A percentile compares a stretch with the other conserved stretches of the same genome.
Evolutionary conservation across 2,329 filamentous ascomycete genomes (phyloP).

Genomic region (Berkeleyomyces rouxiae): DNA sequence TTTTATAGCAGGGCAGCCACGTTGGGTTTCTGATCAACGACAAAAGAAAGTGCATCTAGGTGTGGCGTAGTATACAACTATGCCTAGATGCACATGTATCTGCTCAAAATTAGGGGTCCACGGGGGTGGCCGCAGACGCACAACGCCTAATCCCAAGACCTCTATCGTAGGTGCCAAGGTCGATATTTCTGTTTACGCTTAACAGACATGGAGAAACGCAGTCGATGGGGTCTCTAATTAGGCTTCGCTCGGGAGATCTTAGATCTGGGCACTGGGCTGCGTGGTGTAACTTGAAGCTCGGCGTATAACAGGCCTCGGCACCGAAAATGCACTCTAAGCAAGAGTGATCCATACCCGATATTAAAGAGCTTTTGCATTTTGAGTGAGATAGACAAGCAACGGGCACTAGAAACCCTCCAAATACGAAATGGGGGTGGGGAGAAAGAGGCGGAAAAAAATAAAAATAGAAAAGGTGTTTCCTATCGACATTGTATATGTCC

Average conservation of each 20-base stretch:
- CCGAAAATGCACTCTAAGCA: neutral
- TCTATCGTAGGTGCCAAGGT: neutral
- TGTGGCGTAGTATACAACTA: neutral
- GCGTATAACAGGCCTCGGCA: neutral
- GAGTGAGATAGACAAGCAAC: neutral
- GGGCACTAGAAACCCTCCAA: neutral
- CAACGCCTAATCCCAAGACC: neutral
- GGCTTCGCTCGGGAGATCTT: neutral
- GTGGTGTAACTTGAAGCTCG: neutral
- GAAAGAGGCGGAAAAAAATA: neutral
- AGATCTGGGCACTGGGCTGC: neutral
- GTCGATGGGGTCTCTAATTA: too few species aligned
- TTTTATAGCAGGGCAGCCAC: neutral
- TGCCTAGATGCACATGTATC: neutral
- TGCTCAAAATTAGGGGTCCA: neutral
- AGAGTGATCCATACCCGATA: neutral
- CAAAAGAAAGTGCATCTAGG: neutral
- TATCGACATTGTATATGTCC: neutral
- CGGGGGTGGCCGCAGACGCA: neutral
- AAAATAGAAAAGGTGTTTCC: neutral
- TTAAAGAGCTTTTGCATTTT: neutral
- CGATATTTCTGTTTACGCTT: neutral
- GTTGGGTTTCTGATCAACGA: neutral
- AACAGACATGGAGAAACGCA: too few species aligned
- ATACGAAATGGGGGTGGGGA: neutral